Percentiles rank a stretch among this genome's conserved stretches.
Evolutionary conservation across 345 rosid genomes (phyloP).

Genomic region (Pistacia integerrima): DNA sequence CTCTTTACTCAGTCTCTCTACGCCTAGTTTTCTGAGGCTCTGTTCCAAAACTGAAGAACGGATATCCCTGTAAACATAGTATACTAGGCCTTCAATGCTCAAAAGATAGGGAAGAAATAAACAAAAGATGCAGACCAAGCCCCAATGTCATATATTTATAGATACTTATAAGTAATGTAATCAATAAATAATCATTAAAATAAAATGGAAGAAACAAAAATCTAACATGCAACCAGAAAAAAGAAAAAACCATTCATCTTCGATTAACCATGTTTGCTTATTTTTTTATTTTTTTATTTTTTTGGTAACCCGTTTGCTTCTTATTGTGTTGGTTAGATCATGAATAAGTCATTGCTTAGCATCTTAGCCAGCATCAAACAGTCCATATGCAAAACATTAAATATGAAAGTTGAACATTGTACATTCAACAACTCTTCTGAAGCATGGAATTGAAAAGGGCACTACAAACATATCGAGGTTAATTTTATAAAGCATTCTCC

Average conservation of each 20-base stretch:
- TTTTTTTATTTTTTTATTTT: no score
- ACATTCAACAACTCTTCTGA: neutral
- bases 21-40: conserved; percentile 85
- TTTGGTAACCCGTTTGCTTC: neutral
- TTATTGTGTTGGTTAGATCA: neutral
- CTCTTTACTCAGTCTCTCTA: conserved; percentile 92
- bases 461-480: neutral
- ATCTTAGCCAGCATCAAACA: conserved; percentile 10
- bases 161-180: neutral
- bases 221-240: neutral
- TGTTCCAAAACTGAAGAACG: conserved; percentile 91
- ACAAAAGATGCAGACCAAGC: conserved; percentile 6
- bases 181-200: neutral
- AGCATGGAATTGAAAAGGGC: neutral
- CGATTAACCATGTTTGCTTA: neutral
- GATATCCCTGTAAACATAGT: conserved; percentile 54
- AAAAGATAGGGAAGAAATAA: conserved; percentile 9
- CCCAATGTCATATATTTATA: neutral
- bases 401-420: neutral
- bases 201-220: neutral
- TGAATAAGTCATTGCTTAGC: conserved; percentile 10
- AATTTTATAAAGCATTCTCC: neutral
- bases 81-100: neutral
- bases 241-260: neutral
- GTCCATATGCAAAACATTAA: neutral